Evolutionary conservation across 768 basidiomycete genomes (phyloP), one percentile per base, ranked within the genome.

Genomic region (Exidia glandulosa): DNA sequence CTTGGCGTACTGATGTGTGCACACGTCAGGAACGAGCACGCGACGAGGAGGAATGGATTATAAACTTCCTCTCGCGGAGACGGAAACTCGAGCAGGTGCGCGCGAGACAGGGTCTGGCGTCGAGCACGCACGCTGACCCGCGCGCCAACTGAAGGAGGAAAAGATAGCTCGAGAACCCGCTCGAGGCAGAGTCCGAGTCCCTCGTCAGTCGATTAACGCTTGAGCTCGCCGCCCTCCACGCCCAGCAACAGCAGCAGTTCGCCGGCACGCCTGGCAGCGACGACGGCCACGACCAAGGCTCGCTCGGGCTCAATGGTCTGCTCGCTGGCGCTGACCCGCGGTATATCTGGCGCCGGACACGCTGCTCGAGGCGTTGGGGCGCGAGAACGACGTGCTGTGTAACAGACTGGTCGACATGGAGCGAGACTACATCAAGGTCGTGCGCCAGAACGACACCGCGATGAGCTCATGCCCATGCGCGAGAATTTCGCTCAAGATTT

Each of bases 1-100:
- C n/a, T n/a, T n/a, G n/a, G n/a, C n/a, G n/a, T n/a, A n/a, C n/a
- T n/a, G n/a, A n/a, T n/a, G n/a, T n/a, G n/a, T n/a, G n/a, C n/a
- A n/a, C n/a, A n/a, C n/a, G n/a, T 92, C 68, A 91, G 91, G 67
- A 90, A 92, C 71, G 86, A 87, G 25, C 92, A 90, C 70, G 90
- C 92, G 66, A 90, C 90, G 90, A 93, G 72, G 89, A 93, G 72
- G 90, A 93, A 69, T 83, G 89, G 48, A 90, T 93, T 59, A 87
- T 90, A 64, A 91, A 90, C 62, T 76, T 87, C 6, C 74, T 93
- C 59, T 90, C 87, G 30, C 78, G 89, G n/a, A n/a, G n/a, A n/a
- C n/a, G n/a, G 65, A 93, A 92, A 70, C 76, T 93, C 57, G 88
- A 92, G 73, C 80, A 88, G 84, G 90, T 88, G 61, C 58, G 77